phyloP scores from a whole-genome alignment of 1,284 basidiomycete species.

The Farysia itapuensis region DNA sequence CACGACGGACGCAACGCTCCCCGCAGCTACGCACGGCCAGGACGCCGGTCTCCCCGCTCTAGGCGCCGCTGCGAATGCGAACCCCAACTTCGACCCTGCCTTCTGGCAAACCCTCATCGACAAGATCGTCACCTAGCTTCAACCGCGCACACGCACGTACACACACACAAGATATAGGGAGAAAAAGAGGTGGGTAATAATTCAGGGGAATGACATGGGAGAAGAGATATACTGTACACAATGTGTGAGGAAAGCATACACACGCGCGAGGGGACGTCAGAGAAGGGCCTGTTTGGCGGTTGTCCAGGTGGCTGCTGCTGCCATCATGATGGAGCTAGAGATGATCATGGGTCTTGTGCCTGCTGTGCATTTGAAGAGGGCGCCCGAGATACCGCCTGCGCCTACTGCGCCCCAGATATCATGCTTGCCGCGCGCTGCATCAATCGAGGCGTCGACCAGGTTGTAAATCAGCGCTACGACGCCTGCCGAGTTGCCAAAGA shows the following conservation, averaged over 20 bases:
- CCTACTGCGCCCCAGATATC: slow-evolving; percentile 87
- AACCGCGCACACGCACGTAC: too few relatives aligned
- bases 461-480: slow-evolving; percentile 96
- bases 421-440: slow-evolving; percentile 83
- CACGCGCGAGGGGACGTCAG: too few relatives aligned
- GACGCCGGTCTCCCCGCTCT: neutral
- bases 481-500: slow-evolving; percentile 97
- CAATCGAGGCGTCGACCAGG: slow-evolving; percentile 89
- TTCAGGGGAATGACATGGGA: too few relatives aligned
- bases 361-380: slow-evolving; percentile 90
- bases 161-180: neutral
- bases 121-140: slow-evolving; percentile 37
- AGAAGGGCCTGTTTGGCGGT: slow-evolving; percentile 34
- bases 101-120: slow-evolving; percentile 43
- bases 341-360: slow-evolving; percentile 84
- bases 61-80: neutral
- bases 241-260: too few relatives aligned
- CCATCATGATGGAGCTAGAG: slow-evolving; percentile 84
- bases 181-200: neutral
- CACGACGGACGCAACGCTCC: too few relatives aligned
- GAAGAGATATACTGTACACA: too few relatives aligned
- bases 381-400: slow-evolving; percentile 87
- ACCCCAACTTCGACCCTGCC: slow-evolving; percentile 26
- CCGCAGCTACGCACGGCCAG: too few relatives aligned
- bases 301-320: slow-evolving; percentile 84